Evolutionary conservation across 192 early-diverging fungal species (phyloP).

Genomic region (Lunasporangiospora selenospora): DNA sequence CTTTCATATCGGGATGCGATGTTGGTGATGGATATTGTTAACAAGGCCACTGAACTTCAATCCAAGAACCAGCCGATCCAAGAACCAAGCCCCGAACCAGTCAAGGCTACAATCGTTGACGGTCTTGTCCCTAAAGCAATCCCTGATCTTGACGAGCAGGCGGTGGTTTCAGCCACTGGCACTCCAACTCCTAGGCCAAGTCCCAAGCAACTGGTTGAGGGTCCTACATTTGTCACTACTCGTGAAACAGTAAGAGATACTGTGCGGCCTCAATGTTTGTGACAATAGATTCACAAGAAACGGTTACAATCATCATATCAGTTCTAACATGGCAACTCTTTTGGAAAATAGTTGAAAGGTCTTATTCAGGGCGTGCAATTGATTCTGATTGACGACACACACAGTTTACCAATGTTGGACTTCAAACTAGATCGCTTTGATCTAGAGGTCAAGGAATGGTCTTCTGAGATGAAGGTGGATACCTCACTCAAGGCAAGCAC

Average conservation of each 20-base stretch:
- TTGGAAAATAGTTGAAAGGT: conserved; percentile 56
- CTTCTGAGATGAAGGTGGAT: conserved; percentile 66
- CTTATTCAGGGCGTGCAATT: conserved; percentile 73
- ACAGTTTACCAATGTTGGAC: conserved; percentile 93
- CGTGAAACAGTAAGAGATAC: conserved; percentile 56
- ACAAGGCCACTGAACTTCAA: conserved; percentile 70
- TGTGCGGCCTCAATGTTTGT: background rate
- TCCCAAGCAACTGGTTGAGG: conserved; percentile 27
- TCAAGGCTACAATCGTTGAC: conserved; percentile 2
- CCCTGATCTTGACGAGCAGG: conserved; percentile 6
- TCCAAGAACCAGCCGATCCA: conserved; percentile 36
- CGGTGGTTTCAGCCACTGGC: background rate
- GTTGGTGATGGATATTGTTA: conserved; percentile 84
- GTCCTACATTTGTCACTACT: conserved; percentile 50
- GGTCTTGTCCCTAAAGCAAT: conserved; percentile 17
- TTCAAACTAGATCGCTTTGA: conserved; percentile 81
- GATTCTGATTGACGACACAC: conserved; percentile 93
- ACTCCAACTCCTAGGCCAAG: conserved; percentile 9
- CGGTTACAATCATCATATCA: no score
- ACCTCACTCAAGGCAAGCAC: conserved; percentile 73
- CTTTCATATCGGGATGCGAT: conserved; percentile 88
- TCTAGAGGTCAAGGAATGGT: conserved; percentile 88
- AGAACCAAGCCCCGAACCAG: background rate
- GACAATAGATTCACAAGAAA: no score
- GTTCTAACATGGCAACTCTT: background rate